Conservation (phyloP, 345 rosid species). For the Ceriops decandra region DNA sequence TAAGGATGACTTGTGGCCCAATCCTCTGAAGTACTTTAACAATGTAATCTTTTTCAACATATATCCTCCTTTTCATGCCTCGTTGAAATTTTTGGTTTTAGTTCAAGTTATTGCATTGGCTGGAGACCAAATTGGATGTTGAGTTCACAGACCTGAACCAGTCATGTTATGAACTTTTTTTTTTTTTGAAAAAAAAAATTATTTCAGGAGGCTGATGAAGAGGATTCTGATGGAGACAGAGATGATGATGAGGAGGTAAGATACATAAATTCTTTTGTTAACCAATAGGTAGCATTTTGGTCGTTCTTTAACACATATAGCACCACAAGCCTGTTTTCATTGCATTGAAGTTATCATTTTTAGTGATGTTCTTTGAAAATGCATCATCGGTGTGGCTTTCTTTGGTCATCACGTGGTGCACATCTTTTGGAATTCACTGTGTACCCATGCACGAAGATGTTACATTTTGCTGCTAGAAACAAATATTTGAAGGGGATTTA, state of each 20-base stretch:
- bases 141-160: background rate
- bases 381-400: too few relatives aligned
- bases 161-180: background rate
- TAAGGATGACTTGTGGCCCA: constrained; percentile 32
- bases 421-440: too few relatives aligned
- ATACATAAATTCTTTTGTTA: background rate
- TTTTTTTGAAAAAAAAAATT: background rate
- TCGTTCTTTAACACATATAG: too few relatives aligned
- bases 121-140: background rate
- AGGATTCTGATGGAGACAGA: constrained; percentile 9
- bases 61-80: background rate
- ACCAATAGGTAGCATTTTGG: too few relatives aligned
- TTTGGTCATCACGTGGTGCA: too few relatives aligned
- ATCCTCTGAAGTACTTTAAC: constrained; percentile 25
- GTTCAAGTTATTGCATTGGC: background rate
- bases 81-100: background rate
- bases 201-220: constrained; percentile 20
- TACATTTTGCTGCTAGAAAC: too few relatives aligned
- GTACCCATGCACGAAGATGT: too few relatives aligned
- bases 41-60: constrained; percentile 5
- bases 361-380: too few relatives aligned
- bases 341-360: too few relatives aligned
- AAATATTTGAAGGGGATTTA: too few relatives aligned
- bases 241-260: constrained; percentile 21
- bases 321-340: too few relatives aligned